Conservation (phyloP, 2,329 filamentous ascomycete genomes). For the Fusarium bulbicola region DNA sequence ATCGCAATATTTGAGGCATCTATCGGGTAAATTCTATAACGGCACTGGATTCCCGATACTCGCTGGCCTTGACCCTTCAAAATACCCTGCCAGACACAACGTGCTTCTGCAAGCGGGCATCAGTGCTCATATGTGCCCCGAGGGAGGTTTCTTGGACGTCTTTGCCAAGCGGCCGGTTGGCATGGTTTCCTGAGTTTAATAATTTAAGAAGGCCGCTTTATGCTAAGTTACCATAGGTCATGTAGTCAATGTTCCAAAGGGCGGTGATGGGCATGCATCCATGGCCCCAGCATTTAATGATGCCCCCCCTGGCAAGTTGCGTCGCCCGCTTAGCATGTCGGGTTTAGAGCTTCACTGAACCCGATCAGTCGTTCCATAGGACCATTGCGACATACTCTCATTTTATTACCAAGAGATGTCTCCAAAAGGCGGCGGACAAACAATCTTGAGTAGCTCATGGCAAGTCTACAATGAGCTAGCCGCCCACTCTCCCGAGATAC, state of each 20-base stretch:
- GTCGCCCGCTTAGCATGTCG: neutral
- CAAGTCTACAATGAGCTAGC: neutral
- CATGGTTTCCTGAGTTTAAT: accelerated
- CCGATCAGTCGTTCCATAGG: neutral
- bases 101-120: neutral
- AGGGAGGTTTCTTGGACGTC: neutral
- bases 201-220: accelerated
- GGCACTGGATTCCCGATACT: neutral
- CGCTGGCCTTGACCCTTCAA: neutral
- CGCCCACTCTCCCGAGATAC: neutral
- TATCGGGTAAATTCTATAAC: neutral
- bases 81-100: neutral
- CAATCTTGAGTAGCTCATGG: neutral
- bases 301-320: neutral
- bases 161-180: neutral
- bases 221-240: neutral
- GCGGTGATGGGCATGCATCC: neutral
- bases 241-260: neutral
- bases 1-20: neutral
- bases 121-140: neutral
- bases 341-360: neutral
- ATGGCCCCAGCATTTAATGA: neutral
- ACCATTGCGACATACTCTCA: neutral
- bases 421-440: neutral
- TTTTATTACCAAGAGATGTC: neutral